A percentile compares a stretch with the other conserved stretches of the same genome.
Conservation (phyloP, 257 asterid species). For the Nicotiana paniculata region DNA sequence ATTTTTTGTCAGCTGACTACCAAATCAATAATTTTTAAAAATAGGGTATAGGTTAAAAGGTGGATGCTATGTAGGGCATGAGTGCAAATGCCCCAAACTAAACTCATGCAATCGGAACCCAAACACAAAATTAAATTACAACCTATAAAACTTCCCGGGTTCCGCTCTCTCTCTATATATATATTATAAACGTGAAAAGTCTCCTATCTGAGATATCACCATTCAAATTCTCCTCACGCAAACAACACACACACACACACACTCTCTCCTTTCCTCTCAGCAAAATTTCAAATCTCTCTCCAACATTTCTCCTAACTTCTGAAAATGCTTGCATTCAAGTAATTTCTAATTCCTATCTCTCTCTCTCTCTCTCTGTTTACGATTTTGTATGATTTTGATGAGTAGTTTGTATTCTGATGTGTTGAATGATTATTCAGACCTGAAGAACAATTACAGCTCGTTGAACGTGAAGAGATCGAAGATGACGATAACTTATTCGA, state of each 20-base stretch:
- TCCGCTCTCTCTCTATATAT: constrained; percentile 22
- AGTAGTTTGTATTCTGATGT: background rate
- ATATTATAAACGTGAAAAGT: background rate
- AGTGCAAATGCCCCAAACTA: too few species aligned
- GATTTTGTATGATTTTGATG: background rate
- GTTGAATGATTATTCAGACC: constrained; percentile 41
- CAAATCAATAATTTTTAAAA: too few species aligned
- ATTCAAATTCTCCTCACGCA: constrained; percentile 25
- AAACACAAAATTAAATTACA: constrained; percentile 2
- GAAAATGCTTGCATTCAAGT: constrained; percentile 77
- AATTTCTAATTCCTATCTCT: background rate
- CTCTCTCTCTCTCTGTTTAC: background rate
- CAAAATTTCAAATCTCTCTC: constrained; percentile 10
- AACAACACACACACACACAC: background rate
- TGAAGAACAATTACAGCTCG: constrained; percentile 89
- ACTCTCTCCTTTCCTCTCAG: constrained; percentile 15
- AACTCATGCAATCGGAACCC: constrained; percentile 18
- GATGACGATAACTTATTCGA: constrained; percentile 95
- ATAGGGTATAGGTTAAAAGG: too few species aligned
- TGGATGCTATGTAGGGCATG: too few species aligned
- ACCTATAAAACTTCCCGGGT: background rate
- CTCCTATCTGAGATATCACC: constrained; percentile 1
- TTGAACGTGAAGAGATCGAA: constrained; percentile 80
- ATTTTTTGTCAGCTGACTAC: too few species aligned
- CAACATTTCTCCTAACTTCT: background rate